Evolutionary conservation across 805 yeast species (phyloP), one percentile per base, ranked within the genome.

Genomic region (Sugiyamaella lignohabitans): DNA sequence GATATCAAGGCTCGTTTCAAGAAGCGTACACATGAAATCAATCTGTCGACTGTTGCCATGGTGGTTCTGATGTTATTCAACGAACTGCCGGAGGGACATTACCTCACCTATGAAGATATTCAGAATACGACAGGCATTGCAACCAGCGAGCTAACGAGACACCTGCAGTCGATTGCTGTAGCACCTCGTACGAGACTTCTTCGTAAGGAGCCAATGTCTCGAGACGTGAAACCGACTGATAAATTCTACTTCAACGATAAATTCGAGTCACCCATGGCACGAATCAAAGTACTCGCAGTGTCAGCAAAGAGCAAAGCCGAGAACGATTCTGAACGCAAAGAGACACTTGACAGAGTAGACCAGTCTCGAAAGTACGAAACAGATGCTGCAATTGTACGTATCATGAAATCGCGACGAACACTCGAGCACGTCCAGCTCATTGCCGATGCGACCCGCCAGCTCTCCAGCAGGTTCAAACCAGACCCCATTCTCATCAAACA

Each of bases 381-480:
- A 2, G 93, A 86, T 59, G 95, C 96, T 1, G 93, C 94, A 0
- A 75, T 88, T 47, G 95, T 88, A 3, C 72, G 96, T 43, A 78
- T 82, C n/a, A 81, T 88, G 91, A 88, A 88, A 65, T 50, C 86
- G 1, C 69, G 88, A 29, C 82, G 79, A 54, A 64, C 71, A 0
- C 55, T 82, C 46, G 69, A 63, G 21, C 91, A 84, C 59, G 79
- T 78, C 54, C 82, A 81, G 35, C 69, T 88, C 45, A 68, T 85
- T n/a, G 75, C 72, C 29, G 88, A 82, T 55, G 77, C 80, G 3
- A 71, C 82, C 19, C 73, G 74, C 42, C 84, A 78, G 51, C 67
- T 87, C 41, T 63, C 70, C 19, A 68, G 71, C 35, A 68, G 93
- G 50, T 89, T 88, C 62, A 75, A 74, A 43, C 88, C 96, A 1